Conservation (phyloP, 2,329 filamentous ascomycete species). For the Pestalotiopsis fici region DNA sequence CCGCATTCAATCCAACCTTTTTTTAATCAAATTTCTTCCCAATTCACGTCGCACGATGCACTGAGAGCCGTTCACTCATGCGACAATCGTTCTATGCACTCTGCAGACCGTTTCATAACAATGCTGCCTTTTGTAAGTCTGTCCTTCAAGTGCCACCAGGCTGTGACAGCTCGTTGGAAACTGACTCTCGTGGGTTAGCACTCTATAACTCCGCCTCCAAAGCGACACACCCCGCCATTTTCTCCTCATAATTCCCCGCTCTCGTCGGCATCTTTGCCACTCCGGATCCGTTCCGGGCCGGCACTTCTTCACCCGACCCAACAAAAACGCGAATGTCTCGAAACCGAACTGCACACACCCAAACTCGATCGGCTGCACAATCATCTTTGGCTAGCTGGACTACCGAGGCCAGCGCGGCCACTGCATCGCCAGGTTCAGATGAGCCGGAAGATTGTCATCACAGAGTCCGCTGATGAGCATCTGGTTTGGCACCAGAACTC, state of each 20-base stretch:
- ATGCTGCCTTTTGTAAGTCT: too few species aligned
- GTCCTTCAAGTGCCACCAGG: too few species aligned
- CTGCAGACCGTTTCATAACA: too few species aligned
- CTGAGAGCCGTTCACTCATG: too few species aligned
- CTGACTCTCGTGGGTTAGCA: too few species aligned
- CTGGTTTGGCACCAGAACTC: constrained; percentile 35
- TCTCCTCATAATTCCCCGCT: not conserved
- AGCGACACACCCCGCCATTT: not conserved
- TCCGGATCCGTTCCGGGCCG: not conserved
- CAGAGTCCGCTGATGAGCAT: constrained; percentile 38
- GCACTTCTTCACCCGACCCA: not conserved
- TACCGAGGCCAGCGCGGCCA: constrained; percentile 36
- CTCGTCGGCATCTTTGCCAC: not conserved
- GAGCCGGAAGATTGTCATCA: constrained; percentile 33
- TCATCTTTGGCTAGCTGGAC: constrained; percentile 31
- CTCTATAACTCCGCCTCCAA: too few species aligned
- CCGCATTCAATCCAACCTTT: too few species aligned
- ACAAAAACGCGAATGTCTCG: constrained; percentile 19
- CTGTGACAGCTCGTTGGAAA: too few species aligned
- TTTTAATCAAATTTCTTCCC: too few species aligned
- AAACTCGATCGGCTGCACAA: constrained; percentile 24
- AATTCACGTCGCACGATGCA: too few species aligned
- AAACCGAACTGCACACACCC: constrained; percentile 28
- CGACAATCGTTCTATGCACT: too few species aligned
- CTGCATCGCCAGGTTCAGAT: constrained; percentile 37